Conservation (phyloP, 148 eudicot species). For the Rhododendron griersonianum region DNA sequence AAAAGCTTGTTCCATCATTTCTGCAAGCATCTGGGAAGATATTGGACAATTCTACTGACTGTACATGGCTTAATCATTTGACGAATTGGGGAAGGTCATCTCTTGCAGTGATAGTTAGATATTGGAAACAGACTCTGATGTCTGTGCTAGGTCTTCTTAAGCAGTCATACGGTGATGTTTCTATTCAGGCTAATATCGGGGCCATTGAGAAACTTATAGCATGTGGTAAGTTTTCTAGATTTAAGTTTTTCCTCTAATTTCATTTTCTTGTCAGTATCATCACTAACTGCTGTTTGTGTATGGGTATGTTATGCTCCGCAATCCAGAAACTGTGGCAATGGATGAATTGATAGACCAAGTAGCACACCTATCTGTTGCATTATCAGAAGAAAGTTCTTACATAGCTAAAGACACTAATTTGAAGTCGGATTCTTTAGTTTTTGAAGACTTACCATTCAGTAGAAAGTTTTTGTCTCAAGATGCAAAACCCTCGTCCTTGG, state of each 20-base stretch:
- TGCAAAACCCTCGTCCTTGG: constrained; percentile 19
- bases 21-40: constrained; percentile 21
- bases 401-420: constrained; percentile 17
- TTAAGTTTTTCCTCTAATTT: neutral
- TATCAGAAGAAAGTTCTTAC: constrained; percentile 32
- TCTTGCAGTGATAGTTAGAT: constrained; percentile 65
- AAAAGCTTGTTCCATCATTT: constrained; percentile 33
- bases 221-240: constrained; percentile 45
- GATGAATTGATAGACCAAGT: constrained; percentile 62
- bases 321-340: constrained; percentile 57
- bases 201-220: constrained; percentile 58
- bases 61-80: constrained; percentile 81
- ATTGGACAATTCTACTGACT: constrained; percentile 20
- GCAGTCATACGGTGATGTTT: constrained; percentile 41
- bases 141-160: constrained; percentile 56
- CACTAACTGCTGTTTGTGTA: constrained; percentile 14
- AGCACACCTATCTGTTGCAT: constrained; percentile 57
- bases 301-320: constrained; percentile 11
- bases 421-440: constrained; percentile 24
- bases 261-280: neutral
- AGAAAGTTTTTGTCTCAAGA: constrained; percentile 24
- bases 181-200: constrained; percentile 29
- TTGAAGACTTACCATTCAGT: constrained; percentile 25
- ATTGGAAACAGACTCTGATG: constrained; percentile 78
- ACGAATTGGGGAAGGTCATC: constrained; percentile 85